These are phyloP conservation scores for Coccomyxa subellipsoidea DNA, from an alignment of 163 green algal genomes.

Conservation along the genomic window DNA sequence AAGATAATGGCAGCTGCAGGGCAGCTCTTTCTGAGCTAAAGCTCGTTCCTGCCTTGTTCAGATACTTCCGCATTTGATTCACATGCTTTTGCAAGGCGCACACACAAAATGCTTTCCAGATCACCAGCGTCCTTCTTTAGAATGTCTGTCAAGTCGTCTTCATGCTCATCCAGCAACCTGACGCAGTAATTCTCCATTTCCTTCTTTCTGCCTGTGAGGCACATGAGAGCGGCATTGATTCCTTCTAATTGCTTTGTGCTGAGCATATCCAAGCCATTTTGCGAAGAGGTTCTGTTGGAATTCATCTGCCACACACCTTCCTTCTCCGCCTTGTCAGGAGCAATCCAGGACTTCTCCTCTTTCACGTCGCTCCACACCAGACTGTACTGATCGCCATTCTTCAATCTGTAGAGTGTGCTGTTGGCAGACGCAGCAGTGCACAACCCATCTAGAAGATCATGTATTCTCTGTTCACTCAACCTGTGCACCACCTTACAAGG, in stretches of 20 bases:
- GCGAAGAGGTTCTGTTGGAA: too few species aligned
- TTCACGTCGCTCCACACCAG: neutral
- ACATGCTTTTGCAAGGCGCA: neutral
- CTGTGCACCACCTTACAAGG: neutral
- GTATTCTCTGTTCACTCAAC: constrained; percentile 1
- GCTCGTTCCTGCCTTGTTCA: neutral
- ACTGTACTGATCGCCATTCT: neutral
- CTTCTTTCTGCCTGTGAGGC: neutral
- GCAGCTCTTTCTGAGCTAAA: too few species aligned
- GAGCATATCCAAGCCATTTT: too few species aligned
- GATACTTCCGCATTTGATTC: neutral
- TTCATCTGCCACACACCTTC: too few species aligned
- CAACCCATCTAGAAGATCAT: neutral
- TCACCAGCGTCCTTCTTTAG: neutral
- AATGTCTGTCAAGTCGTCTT: neutral
- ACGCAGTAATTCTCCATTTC: constrained; percentile 1
- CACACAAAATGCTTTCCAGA: neutral
- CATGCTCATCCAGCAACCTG: constrained; percentile 1
- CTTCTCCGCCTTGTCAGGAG: neutral
- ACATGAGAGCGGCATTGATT: neutral
- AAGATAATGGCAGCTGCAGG: too few species aligned
- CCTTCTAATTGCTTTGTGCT: too few species aligned
- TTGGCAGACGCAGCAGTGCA: neutral
- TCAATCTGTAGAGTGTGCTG: neutral
- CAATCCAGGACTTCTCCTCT: neutral